Evolutionary conservation across 345 rosid genomes (phyloP), one percentile per base, ranked within the genome.

Genomic region (Diplotaxis tenuifolia): DNA sequence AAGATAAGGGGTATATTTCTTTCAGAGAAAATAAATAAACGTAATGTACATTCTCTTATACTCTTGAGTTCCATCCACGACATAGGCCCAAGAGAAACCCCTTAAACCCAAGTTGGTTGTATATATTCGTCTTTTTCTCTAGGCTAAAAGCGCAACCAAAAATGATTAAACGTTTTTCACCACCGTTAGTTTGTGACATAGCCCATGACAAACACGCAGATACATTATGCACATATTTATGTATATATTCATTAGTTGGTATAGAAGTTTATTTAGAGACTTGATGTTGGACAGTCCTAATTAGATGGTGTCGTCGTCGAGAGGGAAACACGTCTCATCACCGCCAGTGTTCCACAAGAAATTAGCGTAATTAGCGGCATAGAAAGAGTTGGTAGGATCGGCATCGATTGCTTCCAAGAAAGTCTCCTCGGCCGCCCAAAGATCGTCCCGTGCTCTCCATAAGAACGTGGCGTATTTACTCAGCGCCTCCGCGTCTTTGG

Each of bases 331-430:
- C 4, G 99, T 92, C 66, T 92, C 97, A 3, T 95, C 96, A 4
- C 92, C 97, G 1, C 97, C 99, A 0, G 96, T 95, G 36, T 86
- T 95, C 99, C 99, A 95, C 25, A 95, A 86, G 78, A 95, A 95
- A 81, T 90, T 78, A 9, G 99, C 99, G 70, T 95, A 95, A 69
- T 82, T 83, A 19, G 92, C 93, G 1, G 99, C 90, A 47, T 92
- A 70, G 52, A 62, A 77, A 10, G 97, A 77, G 84, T 89, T 92
- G 34, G 77, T 67, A 0, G 99, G 97, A 45, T 92, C 97, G 0
- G 82, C 92, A 45, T 90, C 75, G 25, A 90, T 95, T 61, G 99
- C 97, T 81, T 85, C 92, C 76, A 89, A 71, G 83, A 82, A 95
- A 7, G 85, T 86, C 77, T 95, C 99, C 78, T 92, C 97, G 0